Base-by-base conservation (phyloP, 441 rosid species). In the Pelargonium citronellum region DNA sequence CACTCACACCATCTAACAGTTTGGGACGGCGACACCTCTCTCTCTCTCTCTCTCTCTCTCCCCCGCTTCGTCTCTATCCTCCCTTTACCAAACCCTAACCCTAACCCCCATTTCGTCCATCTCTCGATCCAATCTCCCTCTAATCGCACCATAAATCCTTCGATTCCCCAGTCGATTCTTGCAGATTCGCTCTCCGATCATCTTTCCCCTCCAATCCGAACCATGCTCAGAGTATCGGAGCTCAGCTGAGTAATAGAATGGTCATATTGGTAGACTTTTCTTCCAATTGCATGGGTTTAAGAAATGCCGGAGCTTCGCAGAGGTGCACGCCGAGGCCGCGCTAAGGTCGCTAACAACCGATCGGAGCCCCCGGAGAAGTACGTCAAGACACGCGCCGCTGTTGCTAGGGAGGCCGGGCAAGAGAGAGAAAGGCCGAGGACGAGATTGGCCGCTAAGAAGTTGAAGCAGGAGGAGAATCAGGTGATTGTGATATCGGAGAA, bases 281-380 rank as follows among this genome's bases (percentile, higher is more conserved):
- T 77, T 68, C 74, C 64, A 77, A 72, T 87, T 87, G 87, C 81
- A 92, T 91, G 98, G 89, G 89, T 71, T 74, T 82, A 80, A 78
- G 89, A 81, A 75, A 91, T 91, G 97, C 97, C 92, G 68, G 91
- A 88, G 90, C 94, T 87, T 79, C 87, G 91, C 72, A 84, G 85
- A 74, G 89, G 94, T 77, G 87, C 77, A 66, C 84, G 91, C 70
- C 84, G 88, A 78, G 88, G 88, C 69, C 88, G 87, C 80, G 80
- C 80, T 3, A 66, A 78, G 61, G 51, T 84, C 83, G 88, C 79
- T 71, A 69, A 74, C 74, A 75, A 24, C 63, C 67, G 41, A 71
- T 64, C 41, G 37, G 69, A 69, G n/a, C 73, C 69, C 47, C 41
- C 34, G 49, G 46, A 11, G 68, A 78, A 17, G 71, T 79, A 67